A percentile compares a stretch with the other conserved stretches of the same genome.
These are phyloP conservation scores for Ophiocordyceps sinensis DNA, from an alignment of 2,329 filamentous ascomycete genomes.

Conservation along the genomic window DNA sequence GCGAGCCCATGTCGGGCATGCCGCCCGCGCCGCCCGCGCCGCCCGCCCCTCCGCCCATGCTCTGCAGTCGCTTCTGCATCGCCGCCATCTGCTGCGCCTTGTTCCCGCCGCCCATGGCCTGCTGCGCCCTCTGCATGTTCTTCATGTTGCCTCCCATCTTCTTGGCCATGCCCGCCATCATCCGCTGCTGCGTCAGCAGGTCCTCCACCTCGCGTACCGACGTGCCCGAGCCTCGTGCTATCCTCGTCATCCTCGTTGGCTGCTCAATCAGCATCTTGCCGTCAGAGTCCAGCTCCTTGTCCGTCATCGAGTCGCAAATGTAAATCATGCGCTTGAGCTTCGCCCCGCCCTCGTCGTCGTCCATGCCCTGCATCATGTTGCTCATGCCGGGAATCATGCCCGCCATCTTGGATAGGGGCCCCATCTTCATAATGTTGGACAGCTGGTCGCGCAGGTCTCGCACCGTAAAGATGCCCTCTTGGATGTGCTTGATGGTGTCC, in stretches of 20 bases:
- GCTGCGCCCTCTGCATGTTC: constrained; percentile 90
- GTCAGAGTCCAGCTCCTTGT: constrained; percentile 88
- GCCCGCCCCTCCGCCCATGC: constrained; percentile 62
- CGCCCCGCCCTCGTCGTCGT: constrained; percentile 86
- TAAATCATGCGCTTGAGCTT: constrained; percentile 98
- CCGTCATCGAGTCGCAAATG: constrained; percentile 96
- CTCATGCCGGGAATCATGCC: constrained; percentile 96
- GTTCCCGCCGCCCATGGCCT: constrained; percentile 79
- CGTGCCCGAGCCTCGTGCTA: constrained; percentile 81
- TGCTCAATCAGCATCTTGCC: constrained; percentile 90
- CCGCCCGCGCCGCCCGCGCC: constrained; percentile 46
- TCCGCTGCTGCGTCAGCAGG: constrained; percentile 88
- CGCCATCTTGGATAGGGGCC: constrained; percentile 89
- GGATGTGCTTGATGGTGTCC: constrained; percentile 98
- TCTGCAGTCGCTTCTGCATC: constrained; percentile 90
- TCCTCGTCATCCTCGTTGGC: constrained; percentile 80
- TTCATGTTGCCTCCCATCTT: constrained; percentile 97
- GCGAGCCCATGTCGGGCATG: constrained; percentile 69
- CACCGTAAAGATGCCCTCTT: constrained; percentile 90
- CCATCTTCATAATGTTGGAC: constrained; percentile 99
- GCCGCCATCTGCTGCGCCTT: constrained; percentile 88
- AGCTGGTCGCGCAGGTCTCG: constrained; percentile 91
- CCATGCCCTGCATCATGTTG: constrained; percentile 88
- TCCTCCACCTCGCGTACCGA: constrained; percentile 90
- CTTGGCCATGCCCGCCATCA: constrained; percentile 99